Evolutionary conservation across 768 basidiomycete species (phyloP).

Genomic region (Glaciozyma antarctica): DNA sequence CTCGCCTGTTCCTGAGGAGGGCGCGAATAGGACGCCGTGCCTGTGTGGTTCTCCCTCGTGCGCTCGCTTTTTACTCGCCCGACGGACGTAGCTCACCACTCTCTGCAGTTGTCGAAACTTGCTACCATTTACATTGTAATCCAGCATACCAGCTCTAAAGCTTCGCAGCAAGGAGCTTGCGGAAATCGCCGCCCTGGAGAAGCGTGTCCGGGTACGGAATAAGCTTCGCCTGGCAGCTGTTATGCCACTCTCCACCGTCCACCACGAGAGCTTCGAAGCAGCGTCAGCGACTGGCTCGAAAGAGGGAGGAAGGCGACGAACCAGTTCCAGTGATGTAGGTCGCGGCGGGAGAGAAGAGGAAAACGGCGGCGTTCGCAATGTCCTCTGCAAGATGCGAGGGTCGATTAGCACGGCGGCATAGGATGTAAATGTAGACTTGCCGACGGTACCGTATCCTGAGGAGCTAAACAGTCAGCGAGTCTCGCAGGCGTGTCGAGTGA

Average conservation of each 20-base stretch:
- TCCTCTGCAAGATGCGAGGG: conserved; percentile 33
- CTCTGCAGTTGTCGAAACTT: too few relatives aligned
- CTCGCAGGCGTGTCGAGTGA: background rate
- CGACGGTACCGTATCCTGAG: too few relatives aligned
- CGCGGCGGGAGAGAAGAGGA: conserved; percentile 44
- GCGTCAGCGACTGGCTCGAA: background rate
- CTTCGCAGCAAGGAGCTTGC: background rate
- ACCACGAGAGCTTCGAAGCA: background rate
- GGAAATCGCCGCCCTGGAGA: background rate
- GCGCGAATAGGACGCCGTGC: too few relatives aligned
- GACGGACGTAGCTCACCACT: too few relatives aligned
- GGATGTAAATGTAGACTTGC: too few relatives aligned
- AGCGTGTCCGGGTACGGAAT: background rate
- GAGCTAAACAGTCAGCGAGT: background rate
- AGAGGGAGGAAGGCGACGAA: conserved; percentile 33
- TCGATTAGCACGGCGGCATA: background rate
- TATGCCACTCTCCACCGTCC: background rate
- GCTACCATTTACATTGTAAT: too few relatives aligned
- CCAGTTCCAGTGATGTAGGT: conserved; percentile 35
- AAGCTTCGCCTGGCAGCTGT: background rate
- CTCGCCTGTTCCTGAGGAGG: too few relatives aligned
- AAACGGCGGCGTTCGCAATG: conserved; percentile 42
- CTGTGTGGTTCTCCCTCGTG: too few relatives aligned
- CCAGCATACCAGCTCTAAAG: background rate
- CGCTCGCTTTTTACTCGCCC: too few relatives aligned